Conservation (phyloP, 2,329 filamentous ascomycete genomes). For the Fusarium palustre region DNA sequence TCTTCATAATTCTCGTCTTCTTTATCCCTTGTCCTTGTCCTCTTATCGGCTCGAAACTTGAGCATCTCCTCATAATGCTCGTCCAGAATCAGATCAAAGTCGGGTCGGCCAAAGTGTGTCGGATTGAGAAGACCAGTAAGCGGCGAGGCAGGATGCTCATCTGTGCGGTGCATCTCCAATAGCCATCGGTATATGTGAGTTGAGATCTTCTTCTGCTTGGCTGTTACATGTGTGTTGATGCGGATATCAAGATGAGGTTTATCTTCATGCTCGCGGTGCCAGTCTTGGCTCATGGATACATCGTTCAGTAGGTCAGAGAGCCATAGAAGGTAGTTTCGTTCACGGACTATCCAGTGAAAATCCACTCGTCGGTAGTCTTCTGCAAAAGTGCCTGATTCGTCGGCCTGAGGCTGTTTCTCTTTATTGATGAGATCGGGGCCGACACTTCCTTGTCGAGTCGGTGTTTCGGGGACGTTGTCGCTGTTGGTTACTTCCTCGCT, state of each 20-base stretch:
- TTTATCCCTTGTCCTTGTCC: not conserved
- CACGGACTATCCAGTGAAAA: constrained; percentile 71
- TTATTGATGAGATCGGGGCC: constrained; percentile 20
- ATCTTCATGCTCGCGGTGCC: constrained; percentile 53
- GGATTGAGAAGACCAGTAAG: constrained; percentile 66
- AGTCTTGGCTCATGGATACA: constrained; percentile 55
- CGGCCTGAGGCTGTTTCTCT: constrained; percentile 29
- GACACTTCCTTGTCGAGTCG: not conserved
- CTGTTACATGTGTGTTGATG: constrained; percentile 68
- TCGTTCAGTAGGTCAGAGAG: constrained; percentile 67
- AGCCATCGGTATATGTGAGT: constrained; percentile 68
- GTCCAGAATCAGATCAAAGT: constrained; percentile 64
- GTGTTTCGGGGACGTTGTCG: constrained; percentile 1
- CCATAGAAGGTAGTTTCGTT: constrained; percentile 67
- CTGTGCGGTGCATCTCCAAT: constrained; percentile 66
- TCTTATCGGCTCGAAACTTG: constrained; percentile 48
- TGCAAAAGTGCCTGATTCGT: constrained; percentile 46
- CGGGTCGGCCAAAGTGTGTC: constrained; percentile 66
- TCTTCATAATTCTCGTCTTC: constrained; percentile 28
- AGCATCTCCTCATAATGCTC: constrained; percentile 66
- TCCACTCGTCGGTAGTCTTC: constrained; percentile 63
- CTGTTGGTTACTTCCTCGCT: not conserved
- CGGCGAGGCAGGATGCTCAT: constrained; percentile 62
- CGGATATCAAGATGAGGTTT: constrained; percentile 62
- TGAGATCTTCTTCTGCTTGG: constrained; percentile 64